phyloP scores from a whole-genome alignment of 352 stramenopile species.

The Pythium biforme region DNA sequence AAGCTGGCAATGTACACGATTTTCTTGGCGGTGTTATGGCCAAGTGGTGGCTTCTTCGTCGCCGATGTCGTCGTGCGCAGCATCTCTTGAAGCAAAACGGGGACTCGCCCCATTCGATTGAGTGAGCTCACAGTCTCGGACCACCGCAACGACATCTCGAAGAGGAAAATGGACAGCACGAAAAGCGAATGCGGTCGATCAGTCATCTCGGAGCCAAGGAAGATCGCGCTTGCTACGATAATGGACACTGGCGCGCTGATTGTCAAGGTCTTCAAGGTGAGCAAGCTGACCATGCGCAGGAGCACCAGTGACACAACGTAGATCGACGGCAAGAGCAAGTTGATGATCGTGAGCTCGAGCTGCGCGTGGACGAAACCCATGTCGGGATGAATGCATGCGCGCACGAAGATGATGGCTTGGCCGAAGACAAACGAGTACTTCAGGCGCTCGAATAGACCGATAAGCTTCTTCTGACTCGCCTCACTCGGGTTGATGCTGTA shows the following conservation, averaged over 20 bases:
- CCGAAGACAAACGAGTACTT: slow-evolving; percentile 83
- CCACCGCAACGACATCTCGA: slow-evolving; percentile 60
- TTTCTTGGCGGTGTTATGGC: slow-evolving; percentile 56
- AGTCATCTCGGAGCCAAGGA: slow-evolving; percentile 70
- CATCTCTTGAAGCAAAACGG: slow-evolving; percentile 59
- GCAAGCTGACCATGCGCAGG: slow-evolving; percentile 64
- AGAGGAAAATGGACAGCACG: slow-evolving; percentile 75
- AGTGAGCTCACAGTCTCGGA: slow-evolving; percentile 49
- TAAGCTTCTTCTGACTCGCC: slow-evolving; percentile 62
- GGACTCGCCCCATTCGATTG: slow-evolving; percentile 44
- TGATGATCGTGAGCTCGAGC: slow-evolving; percentile 88
- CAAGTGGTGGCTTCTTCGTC: slow-evolving; percentile 43
- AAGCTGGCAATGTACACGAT: slow-evolving; percentile 61
- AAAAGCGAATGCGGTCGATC: slow-evolving; percentile 75
- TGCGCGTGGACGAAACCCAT: slow-evolving; percentile 89
- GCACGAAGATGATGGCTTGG: slow-evolving; percentile 77
- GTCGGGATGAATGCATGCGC: slow-evolving; percentile 71
- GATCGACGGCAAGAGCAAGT: slow-evolving; percentile 81
- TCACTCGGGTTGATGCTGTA: slow-evolving; percentile 53
- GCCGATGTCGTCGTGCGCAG: slow-evolving; percentile 46
- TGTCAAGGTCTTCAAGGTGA: slow-evolving; percentile 46
- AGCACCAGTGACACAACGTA: slow-evolving; percentile 85
- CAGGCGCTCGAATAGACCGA: slow-evolving; percentile 69
- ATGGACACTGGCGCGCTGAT: slow-evolving; percentile 59
- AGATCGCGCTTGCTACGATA: slow-evolving; percentile 45